Evolutionary conservation across 352 stramenopile species (phyloP).

Genomic region (Globisporangium spiculum): DNA sequence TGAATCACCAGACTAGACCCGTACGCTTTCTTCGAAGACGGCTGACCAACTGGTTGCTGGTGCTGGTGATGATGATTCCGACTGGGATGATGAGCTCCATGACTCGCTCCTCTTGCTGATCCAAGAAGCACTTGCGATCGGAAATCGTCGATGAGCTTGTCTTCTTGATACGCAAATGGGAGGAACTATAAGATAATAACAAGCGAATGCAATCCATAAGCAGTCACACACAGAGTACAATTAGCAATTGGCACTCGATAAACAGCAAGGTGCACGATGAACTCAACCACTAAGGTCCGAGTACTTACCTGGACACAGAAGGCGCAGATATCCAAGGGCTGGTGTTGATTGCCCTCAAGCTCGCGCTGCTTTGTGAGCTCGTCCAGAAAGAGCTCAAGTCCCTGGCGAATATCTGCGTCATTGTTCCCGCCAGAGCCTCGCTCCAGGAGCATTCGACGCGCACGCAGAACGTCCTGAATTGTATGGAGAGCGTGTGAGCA

Average conservation of each 20-base stretch:
- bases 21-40: slow-evolving; percentile 10
- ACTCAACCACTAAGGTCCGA: not conserved
- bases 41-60: slow-evolving; percentile 12
- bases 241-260: not conserved
- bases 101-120: slow-evolving; percentile 15
- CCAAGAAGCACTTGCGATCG: slow-evolving; percentile 23
- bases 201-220: not conserved
- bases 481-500: slow-evolving; percentile 5
- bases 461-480: slow-evolving; percentile 48
- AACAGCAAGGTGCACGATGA: not conserved
- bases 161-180: slow-evolving; percentile 40
- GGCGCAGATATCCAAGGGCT: slow-evolving; percentile 41
- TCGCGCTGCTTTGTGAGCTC: slow-evolving; percentile 33
- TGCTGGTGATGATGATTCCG: slow-evolving; percentile 8
- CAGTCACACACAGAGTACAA: not conserved
- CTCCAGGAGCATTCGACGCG: slow-evolving; percentile 52
- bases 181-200: slow-evolving; percentile 32
- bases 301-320: slow-evolving; percentile 39
- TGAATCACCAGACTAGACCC: slow-evolving; percentile 58
- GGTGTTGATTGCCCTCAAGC: slow-evolving; percentile 26
- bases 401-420: slow-evolving; percentile 26
- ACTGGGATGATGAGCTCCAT: slow-evolving; percentile 11
- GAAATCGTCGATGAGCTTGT: slow-evolving; percentile 32
- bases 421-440: slow-evolving; percentile 19
- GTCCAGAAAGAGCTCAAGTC: slow-evolving; percentile 46